Conservation (phyloP, 1,284 basidiomycete genomes). For the Moesziomyces parantarcticus region DNA sequence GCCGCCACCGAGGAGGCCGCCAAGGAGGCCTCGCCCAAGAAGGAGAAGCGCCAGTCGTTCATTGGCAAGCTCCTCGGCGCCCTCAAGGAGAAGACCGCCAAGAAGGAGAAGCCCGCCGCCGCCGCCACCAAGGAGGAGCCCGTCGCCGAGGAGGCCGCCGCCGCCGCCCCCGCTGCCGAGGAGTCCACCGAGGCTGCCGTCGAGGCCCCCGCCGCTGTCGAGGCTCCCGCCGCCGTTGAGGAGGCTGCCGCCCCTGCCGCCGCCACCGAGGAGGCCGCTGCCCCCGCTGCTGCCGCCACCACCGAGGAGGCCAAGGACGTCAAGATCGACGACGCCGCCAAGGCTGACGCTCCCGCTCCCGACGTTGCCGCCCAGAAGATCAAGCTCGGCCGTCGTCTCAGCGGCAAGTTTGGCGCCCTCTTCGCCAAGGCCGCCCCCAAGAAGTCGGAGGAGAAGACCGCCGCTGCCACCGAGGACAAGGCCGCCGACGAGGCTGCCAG, state of each 20-base stretch:
- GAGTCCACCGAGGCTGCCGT: conserved; percentile 20
- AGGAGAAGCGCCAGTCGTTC: conserved; percentile 61
- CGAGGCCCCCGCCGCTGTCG: conserved; percentile 16
- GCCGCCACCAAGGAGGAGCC: conserved; percentile 39
- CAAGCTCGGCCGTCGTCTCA: conserved; percentile 58
- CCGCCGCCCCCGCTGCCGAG: conserved; percentile 21
- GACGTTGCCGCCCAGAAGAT: conserved; percentile 53
- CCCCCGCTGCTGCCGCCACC: conserved; percentile 12
- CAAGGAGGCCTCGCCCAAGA: conserved; percentile 55
- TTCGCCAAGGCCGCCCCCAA: conserved; percentile 54
- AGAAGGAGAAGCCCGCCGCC: conserved; percentile 46
- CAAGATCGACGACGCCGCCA: conserved; percentile 60
- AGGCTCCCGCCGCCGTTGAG: conserved; percentile 29
- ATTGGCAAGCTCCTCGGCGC: conserved; percentile 51
- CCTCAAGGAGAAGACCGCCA: conserved; percentile 56
- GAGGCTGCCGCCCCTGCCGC: conserved; percentile 33
- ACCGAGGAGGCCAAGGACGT: conserved; percentile 48
- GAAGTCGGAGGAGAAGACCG: conserved; percentile 44
- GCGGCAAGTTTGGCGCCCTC: conserved; percentile 56
- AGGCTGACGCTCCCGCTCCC: conserved; percentile 48
- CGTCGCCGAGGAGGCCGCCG: conserved; percentile 37
- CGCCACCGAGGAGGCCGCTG: conserved; percentile 24
- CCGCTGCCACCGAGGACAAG: conserved; percentile 20
- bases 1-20: conserved; percentile 34
- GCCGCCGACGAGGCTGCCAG: conserved; percentile 24